Evolutionary conservation across 768 basidiomycete genomes (phyloP).

Genomic region (Sistotremastrum niveocremeum): DNA sequence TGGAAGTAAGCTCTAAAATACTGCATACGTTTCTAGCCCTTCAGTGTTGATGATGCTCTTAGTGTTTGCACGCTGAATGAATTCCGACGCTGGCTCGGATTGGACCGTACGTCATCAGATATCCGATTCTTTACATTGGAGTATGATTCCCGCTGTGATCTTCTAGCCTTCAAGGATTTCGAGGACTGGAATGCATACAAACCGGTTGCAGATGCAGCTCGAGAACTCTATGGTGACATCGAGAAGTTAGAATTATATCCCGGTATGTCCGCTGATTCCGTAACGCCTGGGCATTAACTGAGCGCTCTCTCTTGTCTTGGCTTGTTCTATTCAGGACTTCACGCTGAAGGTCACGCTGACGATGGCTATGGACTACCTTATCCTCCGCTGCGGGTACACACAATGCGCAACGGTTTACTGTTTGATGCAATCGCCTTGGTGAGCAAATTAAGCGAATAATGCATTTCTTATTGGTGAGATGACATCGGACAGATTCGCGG

Average conservation of each 20-base stretch:
- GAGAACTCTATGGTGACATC: constrained; percentile 10
- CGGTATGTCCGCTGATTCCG: neutral
- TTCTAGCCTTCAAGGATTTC: constrained; percentile 2
- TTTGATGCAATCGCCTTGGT: constrained; percentile 8
- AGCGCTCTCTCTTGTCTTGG: neutral
- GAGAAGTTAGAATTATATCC: constrained; percentile 19
- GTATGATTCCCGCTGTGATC: too few relatives aligned
- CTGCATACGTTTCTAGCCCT: too few relatives aligned
- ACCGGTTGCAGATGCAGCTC: constrained; percentile 10
- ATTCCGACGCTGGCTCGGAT: constrained; percentile 14
- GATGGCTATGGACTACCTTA: constrained; percentile 11
- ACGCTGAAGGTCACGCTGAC: constrained; percentile 13
- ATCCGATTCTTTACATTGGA: too few relatives aligned
- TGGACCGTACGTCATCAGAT: neutral
- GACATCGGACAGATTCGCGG: constrained; percentile 12
- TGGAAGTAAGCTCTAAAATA: constrained; percentile 23
- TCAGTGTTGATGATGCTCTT: too few relatives aligned
- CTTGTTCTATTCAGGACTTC: constrained; percentile 8
- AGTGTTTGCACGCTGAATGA: constrained; percentile 19
- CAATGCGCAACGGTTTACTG: too few relatives aligned
- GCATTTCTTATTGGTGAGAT: constrained; percentile 5
- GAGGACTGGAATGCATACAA: constrained; percentile 19
- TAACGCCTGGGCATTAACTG: too few relatives aligned
- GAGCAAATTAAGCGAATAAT: constrained; percentile 18
- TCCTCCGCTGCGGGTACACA: too few relatives aligned